Base-by-base conservation (phyloP, 2,329 filamentous ascomycete genomes). In the Sporothrix luriei region DNA sequence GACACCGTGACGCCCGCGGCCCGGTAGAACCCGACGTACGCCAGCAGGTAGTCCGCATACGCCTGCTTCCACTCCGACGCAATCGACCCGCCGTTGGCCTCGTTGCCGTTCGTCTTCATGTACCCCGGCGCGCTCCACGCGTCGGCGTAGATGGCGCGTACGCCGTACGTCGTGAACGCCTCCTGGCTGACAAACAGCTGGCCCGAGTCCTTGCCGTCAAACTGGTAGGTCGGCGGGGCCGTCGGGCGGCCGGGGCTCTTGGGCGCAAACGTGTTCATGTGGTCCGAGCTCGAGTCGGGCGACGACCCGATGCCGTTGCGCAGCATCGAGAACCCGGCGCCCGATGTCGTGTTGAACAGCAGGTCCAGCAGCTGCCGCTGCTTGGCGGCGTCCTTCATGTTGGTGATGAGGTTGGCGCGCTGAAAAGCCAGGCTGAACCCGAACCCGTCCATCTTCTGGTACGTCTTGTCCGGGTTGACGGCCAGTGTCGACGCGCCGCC, bases 111-210 rank as follows among this genome's bases (percentile, higher is more conserved):
- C 0, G 80, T 82, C 75, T 84, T 83, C 82, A 84, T 84, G 73
- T 80, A 84, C 0, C 70, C 81, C 0, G 82, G 82, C 0, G 82
- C 81, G 69, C 78, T 80, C 82, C 82, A 84, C 0, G 82, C 82
- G 73, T 84, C 79, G 3, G 79, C 80, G 46, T 82, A 81, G 21
- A 82, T 78, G 0, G 75, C 77, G 69, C 68, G 69, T 26, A 72
- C 71, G 21, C 71, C 71, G 64, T 81, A 80, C 48, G 65, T 71
- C 26, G 74, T 74, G 49, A 78, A 74, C 1, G 84, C 84, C 74
- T 84, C 78, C 75, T 86, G 79, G 9, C 81, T 81, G 51, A 87
- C 78, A 76, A 80, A 86, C 16, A 87, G 75, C 77, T 87, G 85
- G 7, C 83, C 82, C 14, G 77, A 76, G 68, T 85, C 82, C 66